Evolutionary conservation across 306 rosid species (phyloP), one percentile per base, ranked within the genome.

Genomic region (Pyrus communis): DNA sequence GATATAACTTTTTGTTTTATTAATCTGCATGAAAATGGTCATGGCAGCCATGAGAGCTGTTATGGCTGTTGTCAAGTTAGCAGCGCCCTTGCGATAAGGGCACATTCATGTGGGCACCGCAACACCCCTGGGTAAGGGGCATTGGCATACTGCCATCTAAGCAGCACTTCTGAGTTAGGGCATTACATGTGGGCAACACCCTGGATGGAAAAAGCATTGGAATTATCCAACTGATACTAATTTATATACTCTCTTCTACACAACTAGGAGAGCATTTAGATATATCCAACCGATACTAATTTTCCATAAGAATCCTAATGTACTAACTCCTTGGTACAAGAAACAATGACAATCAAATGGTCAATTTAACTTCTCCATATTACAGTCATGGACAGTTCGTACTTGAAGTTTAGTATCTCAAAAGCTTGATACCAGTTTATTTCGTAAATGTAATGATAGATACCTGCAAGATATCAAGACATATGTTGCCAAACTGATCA

Each of bases 391-490:
- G 67, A 11, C 9, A 23, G 22, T 49, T 33, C 23, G 8, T 13
- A 46, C 60, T 78, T 49, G 3, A 9, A 30, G 54, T 63, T 54
- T 30, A 43, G 49, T 45, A 43, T 46, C 40, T 35, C 62, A 55
- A 40, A 40, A 31, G n/a, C 69, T 42, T 63, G 57, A 30, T 65
- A 30, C 14, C 19, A 71, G 60, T 40, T 77, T 52, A 55, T 51
- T 67, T 30, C 33, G 23, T 55, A 78, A 58, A 35, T 27, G 23
- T 57, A 78, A 67, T 45, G 11, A 77, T 45, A 59, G 67, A 73
- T 85, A 95, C 98, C 97, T 95, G 98, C 78, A 95, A 93, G 75
- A 95, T 90, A 86, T 95, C 98, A n/a, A 95, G 97, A 85, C 97
- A 92, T 33, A 95, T 95, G 85, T 92, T 92, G 87, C 98, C 98